These are phyloP conservation scores for Colletotrichum endophyticum DNA, from an alignment of 2,329 filamentous ascomycete genomes.

Conservation along the genomic window DNA sequence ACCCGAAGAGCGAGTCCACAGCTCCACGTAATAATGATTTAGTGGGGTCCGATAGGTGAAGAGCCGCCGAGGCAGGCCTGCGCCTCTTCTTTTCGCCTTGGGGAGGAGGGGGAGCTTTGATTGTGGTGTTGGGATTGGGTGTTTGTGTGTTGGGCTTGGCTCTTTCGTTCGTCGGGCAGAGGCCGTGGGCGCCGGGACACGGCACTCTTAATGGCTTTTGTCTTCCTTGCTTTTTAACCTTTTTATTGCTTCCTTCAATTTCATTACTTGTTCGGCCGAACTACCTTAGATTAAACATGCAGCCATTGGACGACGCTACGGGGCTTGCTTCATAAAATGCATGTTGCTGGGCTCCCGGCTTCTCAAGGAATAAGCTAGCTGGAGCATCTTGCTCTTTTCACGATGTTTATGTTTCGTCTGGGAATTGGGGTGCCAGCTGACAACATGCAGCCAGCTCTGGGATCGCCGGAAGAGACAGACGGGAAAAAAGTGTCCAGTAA, in stretches of 20 bases:
- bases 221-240: background rate
- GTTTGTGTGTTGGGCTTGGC: background rate
- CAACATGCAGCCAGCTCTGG: background rate
- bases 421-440: background rate
- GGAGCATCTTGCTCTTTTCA: background rate
- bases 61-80: slow-evolving; percentile 14
- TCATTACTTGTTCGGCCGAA: background rate
- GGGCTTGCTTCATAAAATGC: background rate
- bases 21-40: slow-evolving; percentile 13
- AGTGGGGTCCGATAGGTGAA: slow-evolving; percentile 11
- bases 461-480: background rate
- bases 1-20: background rate
- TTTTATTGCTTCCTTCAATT: background rate
- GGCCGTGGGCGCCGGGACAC: background rate
- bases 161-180: background rate
- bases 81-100: slow-evolving; percentile 7
- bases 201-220: background rate
- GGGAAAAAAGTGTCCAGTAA: background rate
- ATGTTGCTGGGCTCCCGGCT: background rate
- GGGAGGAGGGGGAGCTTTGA: background rate
- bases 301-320: background rate
- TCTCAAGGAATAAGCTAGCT: background rate
- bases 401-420: background rate
- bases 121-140: background rate
- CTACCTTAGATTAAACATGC: background rate